Percentiles rank a stretch among this genome's conserved stretches.
phyloP scores from a whole-genome alignment of 2,329 filamentous ascomycete genomes.

The Colletotrichum sp. region DNA sequence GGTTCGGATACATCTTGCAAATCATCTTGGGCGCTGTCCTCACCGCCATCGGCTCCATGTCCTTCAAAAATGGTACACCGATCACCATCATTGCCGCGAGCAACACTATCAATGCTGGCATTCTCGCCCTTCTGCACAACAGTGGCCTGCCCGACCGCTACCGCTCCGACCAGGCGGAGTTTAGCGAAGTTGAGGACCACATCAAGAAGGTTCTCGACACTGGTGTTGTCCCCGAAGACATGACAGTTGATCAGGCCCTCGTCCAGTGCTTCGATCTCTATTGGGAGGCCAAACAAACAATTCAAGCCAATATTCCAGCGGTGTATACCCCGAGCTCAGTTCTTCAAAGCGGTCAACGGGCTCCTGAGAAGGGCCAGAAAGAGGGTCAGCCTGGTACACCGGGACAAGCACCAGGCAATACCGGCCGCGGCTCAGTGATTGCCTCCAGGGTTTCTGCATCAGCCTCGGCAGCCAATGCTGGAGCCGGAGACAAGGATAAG shows the following conservation, averaged over 20 bases:
- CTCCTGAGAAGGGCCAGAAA: not conserved
- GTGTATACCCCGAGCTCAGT: slow-evolving; percentile 34
- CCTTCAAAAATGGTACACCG: slow-evolving; percentile 37
- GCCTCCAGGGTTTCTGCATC: slow-evolving; percentile 2
- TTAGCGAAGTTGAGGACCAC: slow-evolving; percentile 53
- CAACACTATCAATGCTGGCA: slow-evolving; percentile 55
- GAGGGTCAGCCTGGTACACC: not conserved
- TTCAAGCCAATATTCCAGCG: slow-evolving; percentile 52
- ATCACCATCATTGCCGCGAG: slow-evolving; percentile 53
- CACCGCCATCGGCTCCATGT: slow-evolving; percentile 53
- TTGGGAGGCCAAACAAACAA: slow-evolving; percentile 48
- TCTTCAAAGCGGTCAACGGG: not conserved
- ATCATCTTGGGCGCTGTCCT: slow-evolving; percentile 53
- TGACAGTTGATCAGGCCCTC: slow-evolving; percentile 50
- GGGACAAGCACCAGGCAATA: not conserved
- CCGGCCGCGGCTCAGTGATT: slow-evolving; percentile 3
- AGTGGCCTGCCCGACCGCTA: slow-evolving; percentile 58
- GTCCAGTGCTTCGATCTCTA: slow-evolving; percentile 52
- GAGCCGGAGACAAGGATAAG: not conserved
- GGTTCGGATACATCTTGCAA: slow-evolving; percentile 53
- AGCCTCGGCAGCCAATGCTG: not conserved
- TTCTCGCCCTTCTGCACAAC: slow-evolving; percentile 58
- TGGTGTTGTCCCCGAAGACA: slow-evolving; percentile 45
- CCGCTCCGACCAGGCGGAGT: slow-evolving; percentile 53
- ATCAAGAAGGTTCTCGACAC: slow-evolving; percentile 56